Evolutionary conservation across 495 filamentous ascomycete species (phyloP).

Genomic region (Aspergillus affinis): DNA sequence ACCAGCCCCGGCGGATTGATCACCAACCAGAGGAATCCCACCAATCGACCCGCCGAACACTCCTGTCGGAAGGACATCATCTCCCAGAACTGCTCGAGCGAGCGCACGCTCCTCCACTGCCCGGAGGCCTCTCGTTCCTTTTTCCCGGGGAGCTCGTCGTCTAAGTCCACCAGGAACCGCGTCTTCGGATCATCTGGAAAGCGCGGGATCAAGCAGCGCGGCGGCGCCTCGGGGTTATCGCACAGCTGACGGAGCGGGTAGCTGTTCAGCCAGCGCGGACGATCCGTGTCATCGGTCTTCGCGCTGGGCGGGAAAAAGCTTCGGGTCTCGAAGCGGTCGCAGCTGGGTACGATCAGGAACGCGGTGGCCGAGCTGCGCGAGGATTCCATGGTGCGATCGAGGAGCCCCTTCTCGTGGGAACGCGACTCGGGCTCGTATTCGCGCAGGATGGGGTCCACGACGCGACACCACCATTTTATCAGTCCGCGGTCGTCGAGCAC

Average conservation of each 20-base stretch:
- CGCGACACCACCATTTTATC: slow-evolving; percentile 93
- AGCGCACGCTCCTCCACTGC: slow-evolving; percentile 78
- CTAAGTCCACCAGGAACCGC: slow-evolving; percentile 83
- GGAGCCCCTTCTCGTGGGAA: slow-evolving; percentile 31
- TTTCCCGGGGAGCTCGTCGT: slow-evolving; percentile 65
- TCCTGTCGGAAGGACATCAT: slow-evolving; percentile 97
- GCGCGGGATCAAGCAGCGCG: slow-evolving; percentile 80
- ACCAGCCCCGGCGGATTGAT: slow-evolving; percentile 56
- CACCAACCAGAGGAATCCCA: slow-evolving; percentile 93
- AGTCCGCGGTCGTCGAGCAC: slow-evolving; percentile 87
- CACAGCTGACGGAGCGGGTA: slow-evolving; percentile 67
- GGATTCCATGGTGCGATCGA: slow-evolving; percentile 45
- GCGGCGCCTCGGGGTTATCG: slow-evolving; percentile 59
- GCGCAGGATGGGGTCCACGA: slow-evolving; percentile 70
- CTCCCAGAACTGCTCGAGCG: slow-evolving; percentile 94
- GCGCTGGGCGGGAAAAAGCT: slow-evolving; percentile 54
- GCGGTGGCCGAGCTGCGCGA: slow-evolving; percentile 51
- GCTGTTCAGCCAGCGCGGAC: slow-evolving; percentile 49
- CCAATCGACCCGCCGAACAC: slow-evolving; percentile 84
- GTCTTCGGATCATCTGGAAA: slow-evolving; percentile 97
- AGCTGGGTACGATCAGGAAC: slow-evolving; percentile 84
- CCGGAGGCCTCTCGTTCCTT: slow-evolving; percentile 46
- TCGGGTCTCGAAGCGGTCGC: slow-evolving; percentile 72
- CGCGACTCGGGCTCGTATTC: slow-evolving; percentile 46
- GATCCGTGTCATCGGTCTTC: slow-evolving; percentile 42